phyloP scores from a whole-genome alignment of 331 rosid genomes.

The Quercus lobata region DNA sequence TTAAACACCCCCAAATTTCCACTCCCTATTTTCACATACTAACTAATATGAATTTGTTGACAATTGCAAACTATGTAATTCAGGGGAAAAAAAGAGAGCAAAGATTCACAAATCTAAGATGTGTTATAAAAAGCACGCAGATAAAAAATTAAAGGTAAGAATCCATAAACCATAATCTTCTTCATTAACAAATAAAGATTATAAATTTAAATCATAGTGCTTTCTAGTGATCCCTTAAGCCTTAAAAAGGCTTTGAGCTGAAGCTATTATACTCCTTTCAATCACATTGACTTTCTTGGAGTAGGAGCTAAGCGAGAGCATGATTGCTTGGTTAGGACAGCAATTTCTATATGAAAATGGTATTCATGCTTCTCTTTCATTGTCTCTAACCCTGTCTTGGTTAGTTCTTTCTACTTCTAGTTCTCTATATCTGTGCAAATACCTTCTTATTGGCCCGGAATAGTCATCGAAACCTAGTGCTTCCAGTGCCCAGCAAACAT shows the following conservation, averaged over 20 bases:
- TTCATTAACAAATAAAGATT: neutral
- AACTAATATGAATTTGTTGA: too few relatives aligned
- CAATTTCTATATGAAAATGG: neutral
- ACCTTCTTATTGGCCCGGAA: constrained; percentile 17
- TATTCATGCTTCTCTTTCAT: neutral
- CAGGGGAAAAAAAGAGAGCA: too few relatives aligned
- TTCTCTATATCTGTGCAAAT: constrained; percentile 27
- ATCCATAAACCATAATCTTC: neutral
- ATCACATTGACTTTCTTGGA: too few relatives aligned
- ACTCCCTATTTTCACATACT: too few relatives aligned
- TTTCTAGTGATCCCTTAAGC: neutral
- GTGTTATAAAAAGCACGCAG: neutral
- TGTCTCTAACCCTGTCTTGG: neutral
- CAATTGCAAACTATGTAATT: too few relatives aligned
- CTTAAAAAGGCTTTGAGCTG: neutral
- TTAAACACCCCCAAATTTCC: too few relatives aligned
- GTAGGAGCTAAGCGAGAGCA: neutral
- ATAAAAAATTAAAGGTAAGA: neutral
- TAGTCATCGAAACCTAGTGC: constrained; percentile 31
- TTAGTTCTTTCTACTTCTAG: constrained; percentile 11
- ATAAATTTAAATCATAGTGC: neutral
- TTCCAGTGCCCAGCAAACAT: constrained; percentile 23
- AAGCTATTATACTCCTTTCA: neutral
- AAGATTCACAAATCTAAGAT: too few relatives aligned
- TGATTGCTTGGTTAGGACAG: too few relatives aligned